These are phyloP conservation scores for Diaporthe velutina DNA, from an alignment of 2,329 filamentous ascomycete species.

Conservation along the genomic window DNA sequence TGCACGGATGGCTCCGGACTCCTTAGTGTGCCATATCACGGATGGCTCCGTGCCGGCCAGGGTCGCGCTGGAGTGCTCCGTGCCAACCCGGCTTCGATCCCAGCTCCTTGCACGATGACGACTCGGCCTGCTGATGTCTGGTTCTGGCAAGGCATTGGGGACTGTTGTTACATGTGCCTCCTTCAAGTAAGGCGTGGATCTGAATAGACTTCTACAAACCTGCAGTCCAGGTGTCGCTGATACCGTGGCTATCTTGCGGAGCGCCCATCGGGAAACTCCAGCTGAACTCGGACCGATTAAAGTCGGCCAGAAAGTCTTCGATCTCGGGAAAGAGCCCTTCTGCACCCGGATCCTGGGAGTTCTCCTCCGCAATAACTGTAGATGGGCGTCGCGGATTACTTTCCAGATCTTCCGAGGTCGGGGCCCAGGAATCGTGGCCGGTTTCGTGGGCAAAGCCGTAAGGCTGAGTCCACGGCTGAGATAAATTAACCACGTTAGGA, in stretches of 20 bases:
- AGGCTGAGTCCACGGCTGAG: neutral
- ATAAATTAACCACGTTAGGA: neutral
- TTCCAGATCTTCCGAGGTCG: neutral
- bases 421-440: neutral
- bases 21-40: neutral
- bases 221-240: neutral
- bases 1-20: neutral
- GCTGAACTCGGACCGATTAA: conserved; percentile 9
- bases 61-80: neutral
- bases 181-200: neutral
- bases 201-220: neutral
- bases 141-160: too few species aligned
- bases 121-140: neutral
- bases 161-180: neutral
- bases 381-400: neutral
- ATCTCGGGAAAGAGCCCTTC: conserved; percentile 2
- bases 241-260: neutral
- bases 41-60: conserved; percentile 1
- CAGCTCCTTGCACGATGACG: neutral
- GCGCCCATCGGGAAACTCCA: neutral
- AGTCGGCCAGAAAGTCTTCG: conserved; percentile 7
- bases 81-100: neutral
- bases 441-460: neutral
- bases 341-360: neutral
- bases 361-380: neutral